A percentile compares a stretch with the other conserved stretches of the same genome.
phyloP scores from a whole-genome alignment of 1,139 yeast species.

The Geotrichum cucujoidarum region DNA sequence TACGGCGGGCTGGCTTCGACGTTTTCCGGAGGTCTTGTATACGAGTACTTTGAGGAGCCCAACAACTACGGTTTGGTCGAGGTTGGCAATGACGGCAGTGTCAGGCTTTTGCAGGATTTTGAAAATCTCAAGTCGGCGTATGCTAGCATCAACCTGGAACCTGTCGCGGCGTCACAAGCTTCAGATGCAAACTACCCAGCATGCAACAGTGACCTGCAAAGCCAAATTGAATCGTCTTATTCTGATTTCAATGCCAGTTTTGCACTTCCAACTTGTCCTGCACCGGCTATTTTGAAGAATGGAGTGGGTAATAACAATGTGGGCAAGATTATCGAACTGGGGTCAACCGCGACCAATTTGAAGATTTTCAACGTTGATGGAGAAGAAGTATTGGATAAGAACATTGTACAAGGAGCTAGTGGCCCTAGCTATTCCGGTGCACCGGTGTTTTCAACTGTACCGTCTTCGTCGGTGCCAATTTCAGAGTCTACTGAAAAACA shows the following conservation, averaged over 20 bases:
- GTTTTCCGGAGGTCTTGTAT: conserved; percentile 87
- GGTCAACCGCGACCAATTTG: conserved; percentile 41
- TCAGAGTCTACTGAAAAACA: background rate
- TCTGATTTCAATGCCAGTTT: conserved; percentile 39
- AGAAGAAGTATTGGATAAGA: conserved; percentile 50
- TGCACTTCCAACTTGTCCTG: conserved; percentile 42
- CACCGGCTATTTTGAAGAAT: conserved; percentile 40
- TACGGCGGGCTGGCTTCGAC: conserved; percentile 45
- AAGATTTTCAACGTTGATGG: conserved; percentile 49
- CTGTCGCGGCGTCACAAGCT: conserved; percentile 11
- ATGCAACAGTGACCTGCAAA: conserved; percentile 25
- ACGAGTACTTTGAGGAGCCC: conserved; percentile 84
- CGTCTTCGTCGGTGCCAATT: background rate
- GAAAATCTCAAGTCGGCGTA: conserved; percentile 31
- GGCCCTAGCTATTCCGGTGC: conserved; percentile 18
- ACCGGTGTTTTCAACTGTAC: background rate
- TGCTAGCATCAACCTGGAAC: conserved; percentile 19
- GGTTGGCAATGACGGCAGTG: conserved; percentile 50
- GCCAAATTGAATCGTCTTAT: conserved; percentile 38
- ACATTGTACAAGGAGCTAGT: conserved; percentile 25
- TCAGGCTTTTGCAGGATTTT: conserved; percentile 32
- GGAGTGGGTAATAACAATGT: conserved; percentile 50
- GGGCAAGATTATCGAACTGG: conserved; percentile 45
- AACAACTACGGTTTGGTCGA: conserved; percentile 85
- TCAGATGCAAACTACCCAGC: conserved; percentile 15